Conservation (phyloP, 148 eudicot genomes). For the Rhododendron ovatum region DNA sequence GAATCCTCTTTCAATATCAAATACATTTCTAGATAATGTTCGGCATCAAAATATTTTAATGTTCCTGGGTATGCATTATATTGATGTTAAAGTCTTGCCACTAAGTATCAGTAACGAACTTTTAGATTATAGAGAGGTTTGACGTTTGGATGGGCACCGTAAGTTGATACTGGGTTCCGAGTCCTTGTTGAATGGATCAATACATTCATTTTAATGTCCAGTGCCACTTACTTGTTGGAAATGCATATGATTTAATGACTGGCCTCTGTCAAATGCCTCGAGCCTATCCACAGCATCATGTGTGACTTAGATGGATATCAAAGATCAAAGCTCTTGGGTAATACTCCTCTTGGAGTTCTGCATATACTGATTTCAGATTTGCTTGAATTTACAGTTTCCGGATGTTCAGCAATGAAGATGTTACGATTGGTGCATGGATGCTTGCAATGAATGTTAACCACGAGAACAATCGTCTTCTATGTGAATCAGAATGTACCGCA, state of each 20-base stretch:
- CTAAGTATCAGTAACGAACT: not conserved
- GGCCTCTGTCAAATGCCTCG: not conserved
- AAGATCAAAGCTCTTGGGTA: not conserved
- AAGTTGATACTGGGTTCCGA: not conserved
- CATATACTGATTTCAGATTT: constrained; percentile 11
- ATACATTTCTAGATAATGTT: not conserved
- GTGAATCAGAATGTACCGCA: constrained; percentile 64
- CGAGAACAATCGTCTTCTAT: constrained; percentile 63
- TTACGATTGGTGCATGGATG: constrained; percentile 96
- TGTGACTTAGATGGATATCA: not conserved
- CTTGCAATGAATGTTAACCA: constrained; percentile 98
- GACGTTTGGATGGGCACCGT: not conserved
- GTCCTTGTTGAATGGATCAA: not conserved
- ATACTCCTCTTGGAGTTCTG: not conserved
- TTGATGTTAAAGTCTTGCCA: not conserved
- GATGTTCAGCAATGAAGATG: constrained; percentile 98
- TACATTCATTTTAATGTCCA: not conserved
- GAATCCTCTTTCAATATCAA: not conserved
- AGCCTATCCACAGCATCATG: not conserved
- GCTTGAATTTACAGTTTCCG: constrained; percentile 59
- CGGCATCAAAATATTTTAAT: not conserved
- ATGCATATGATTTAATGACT: not conserved
- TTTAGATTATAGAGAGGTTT: not conserved
- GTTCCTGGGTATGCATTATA: not conserved
- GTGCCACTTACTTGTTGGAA: not conserved